phyloP scores from a whole-genome alignment of 345 rosid genomes.

The Moricandia arvensis region DNA sequence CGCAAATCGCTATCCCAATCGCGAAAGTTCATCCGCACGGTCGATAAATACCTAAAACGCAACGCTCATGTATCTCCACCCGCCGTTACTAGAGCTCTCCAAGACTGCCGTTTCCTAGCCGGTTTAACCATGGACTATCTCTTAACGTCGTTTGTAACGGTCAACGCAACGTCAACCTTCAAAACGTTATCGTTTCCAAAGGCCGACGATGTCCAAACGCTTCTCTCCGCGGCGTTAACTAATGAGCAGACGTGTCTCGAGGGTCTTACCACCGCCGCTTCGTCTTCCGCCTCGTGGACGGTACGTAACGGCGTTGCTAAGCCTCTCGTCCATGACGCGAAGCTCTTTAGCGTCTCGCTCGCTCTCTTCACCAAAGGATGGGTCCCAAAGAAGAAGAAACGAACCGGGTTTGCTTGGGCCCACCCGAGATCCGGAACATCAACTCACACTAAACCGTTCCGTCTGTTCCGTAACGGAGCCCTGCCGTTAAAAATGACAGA shows the following conservation, averaged over 20 bases:
- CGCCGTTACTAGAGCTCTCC: constrained; percentile 57
- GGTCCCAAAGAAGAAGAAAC: neutral
- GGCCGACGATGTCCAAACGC: constrained; percentile 72
- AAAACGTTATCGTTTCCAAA: constrained; percentile 37
- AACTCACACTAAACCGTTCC: neutral
- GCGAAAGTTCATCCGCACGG: constrained; percentile 44
- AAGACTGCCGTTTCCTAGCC: constrained; percentile 72
- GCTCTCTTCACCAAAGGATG: neutral
- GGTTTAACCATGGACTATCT: constrained; percentile 60
- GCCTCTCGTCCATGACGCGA: neutral
- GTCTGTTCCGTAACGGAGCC: neutral
- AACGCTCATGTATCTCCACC: constrained; percentile 45
- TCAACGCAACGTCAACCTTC: constrained; percentile 36
- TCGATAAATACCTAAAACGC: constrained; percentile 50
- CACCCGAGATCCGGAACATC: neutral
- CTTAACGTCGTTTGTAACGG: constrained; percentile 44
- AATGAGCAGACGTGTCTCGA: neutral
- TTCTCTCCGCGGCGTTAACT: neutral
- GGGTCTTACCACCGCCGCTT: neutral
- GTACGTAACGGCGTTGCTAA: neutral
- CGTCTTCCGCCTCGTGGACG: constrained; percentile 24
- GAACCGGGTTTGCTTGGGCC: neutral
- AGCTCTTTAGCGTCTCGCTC: neutral
- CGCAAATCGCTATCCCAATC: constrained; percentile 66
- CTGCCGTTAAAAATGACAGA: neutral